A percentile compares a stretch with the other conserved stretches of the same genome.
Evolutionary conservation across 345 rosid genomes (phyloP).

Genomic region (Reutealis trisperma): DNA sequence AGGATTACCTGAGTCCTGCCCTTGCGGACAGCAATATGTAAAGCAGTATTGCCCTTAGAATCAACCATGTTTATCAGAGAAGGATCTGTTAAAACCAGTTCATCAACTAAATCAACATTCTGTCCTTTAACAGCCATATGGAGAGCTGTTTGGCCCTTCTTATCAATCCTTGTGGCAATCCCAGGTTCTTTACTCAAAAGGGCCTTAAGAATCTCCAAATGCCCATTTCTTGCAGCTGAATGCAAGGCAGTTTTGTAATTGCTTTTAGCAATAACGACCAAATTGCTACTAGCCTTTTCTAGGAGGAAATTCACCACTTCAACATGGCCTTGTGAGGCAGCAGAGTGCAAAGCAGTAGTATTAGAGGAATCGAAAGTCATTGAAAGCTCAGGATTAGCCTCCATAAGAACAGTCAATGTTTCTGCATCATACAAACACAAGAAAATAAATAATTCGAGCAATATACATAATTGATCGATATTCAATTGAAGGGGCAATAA

Average conservation of each 20-base stretch:
- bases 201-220: slow-evolving; percentile 67
- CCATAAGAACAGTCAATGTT: slow-evolving; percentile 62
- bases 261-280: slow-evolving; percentile 61
- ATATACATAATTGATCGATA: too few species aligned
- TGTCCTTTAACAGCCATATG: slow-evolving; percentile 97
- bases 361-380: slow-evolving; percentile 76
- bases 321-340: slow-evolving; percentile 79
- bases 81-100: slow-evolving; percentile 47
- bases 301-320: slow-evolving; percentile 65
- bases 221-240: slow-evolving; percentile 87
- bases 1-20: slow-evolving; percentile 63
- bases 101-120: slow-evolving; percentile 55
- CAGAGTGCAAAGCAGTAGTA: slow-evolving; percentile 77
- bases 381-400: slow-evolving; percentile 60
- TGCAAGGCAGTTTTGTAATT: slow-evolving; percentile 86
- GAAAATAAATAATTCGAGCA: too few species aligned
- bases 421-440: slow-evolving; percentile 37
- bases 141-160: slow-evolving; percentile 85
- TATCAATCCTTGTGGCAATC: slow-evolving; percentile 55
- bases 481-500: too few species aligned
- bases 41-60: slow-evolving; percentile 73
- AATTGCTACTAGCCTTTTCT: slow-evolving; percentile 52
- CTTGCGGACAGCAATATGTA: slow-evolving; percentile 79
- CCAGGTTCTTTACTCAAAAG: slow-evolving; percentile 57
- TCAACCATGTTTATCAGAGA: slow-evolving; percentile 65